Evolutionary conservation across 2,329 filamentous ascomycete species (phyloP), one percentile per base, ranked within the genome.

Genomic region (Fusarium siculi): DNA sequence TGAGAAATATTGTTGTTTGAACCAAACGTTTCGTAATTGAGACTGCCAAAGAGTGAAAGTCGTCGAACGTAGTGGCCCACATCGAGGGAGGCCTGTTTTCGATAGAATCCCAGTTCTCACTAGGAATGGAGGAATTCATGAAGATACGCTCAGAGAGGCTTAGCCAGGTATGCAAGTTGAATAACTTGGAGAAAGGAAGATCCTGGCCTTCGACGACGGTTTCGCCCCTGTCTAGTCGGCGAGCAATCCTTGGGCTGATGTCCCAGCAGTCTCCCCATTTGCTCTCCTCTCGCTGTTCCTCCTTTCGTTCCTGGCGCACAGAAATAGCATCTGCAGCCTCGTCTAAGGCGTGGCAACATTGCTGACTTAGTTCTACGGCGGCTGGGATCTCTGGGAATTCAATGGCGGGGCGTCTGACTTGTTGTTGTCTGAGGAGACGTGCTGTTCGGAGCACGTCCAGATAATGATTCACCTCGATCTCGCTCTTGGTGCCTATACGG

Each of bases 401-500:
- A 36, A 89, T 72, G 18, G 75, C 72, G 0, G 80, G 75, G 25
- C 80, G 77, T 11, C 72, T 66, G 28, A 73, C 32, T 80, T 78
- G 83, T 23, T 76, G 75, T 44, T 83, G 83, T 43, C 85, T 82
- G 28, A 81, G 78, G 40, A 85, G 80, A 10, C 83, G 74, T 4
- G 84, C 86, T 25, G 86, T 83, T 15, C 90, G 84, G 9, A 98
- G 85, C 2, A 93, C 80, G 11, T 84, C 77, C 9, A 97, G 80
- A 78, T 95, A 95, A 56, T 92, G 89, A 34, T 87, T 87, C 39
- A 96, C 90, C 81, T 98, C 94, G 14, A 92, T 79, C 72, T 90
- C 87, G 65, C 90, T 92, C 81, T 98, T 98, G 39, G 90, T 92
- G 2, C 85, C 85, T 21, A 97, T 84, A 1, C 87, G 85, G 14